phyloP scores from a whole-genome alignment of 2,329 filamentous ascomycete species.

The Fusarium sp. region DNA sequence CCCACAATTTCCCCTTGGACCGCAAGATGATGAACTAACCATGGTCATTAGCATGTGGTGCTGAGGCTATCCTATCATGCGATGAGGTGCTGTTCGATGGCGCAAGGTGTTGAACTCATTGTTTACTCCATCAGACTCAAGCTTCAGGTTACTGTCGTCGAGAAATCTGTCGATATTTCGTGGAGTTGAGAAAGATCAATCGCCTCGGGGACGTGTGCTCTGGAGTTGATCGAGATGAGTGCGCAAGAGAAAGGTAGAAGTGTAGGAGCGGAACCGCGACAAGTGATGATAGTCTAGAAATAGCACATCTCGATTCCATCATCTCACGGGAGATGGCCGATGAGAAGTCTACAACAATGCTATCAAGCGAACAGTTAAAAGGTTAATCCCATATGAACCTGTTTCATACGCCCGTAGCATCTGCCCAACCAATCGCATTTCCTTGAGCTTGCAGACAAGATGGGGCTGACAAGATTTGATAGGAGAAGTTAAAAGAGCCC shows the following conservation, averaged over 20 bases:
- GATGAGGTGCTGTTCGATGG: slow-evolving; percentile 7
- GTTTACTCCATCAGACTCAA: slow-evolving; percentile 51
- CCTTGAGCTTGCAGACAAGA: too few species aligned
- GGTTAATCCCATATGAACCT: background rate
- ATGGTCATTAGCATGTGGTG: slow-evolving; percentile 37
- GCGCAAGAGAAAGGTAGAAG: background rate
- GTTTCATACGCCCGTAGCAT: background rate
- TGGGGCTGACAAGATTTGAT: slow-evolving; percentile 12
- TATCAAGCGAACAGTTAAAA: slow-evolving; percentile 31
- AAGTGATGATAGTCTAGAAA: too few species aligned
- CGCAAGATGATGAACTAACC: slow-evolving; percentile 3
- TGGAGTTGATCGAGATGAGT: slow-evolving; percentile 7
- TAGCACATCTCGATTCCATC: too few species aligned
- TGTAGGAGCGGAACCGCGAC: background rate
- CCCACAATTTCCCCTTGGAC: slow-evolving; percentile 8
- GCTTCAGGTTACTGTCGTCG: slow-evolving; percentile 55
- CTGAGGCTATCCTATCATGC: slow-evolving; percentile 14
- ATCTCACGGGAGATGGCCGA: background rate
- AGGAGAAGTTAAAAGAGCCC: background rate
- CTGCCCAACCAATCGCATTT: slow-evolving; percentile 7
- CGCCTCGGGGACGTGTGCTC: background rate
- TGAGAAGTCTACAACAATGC: slow-evolving; percentile 12
- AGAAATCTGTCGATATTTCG: slow-evolving; percentile 53
- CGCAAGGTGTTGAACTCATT: slow-evolving; percentile 28
- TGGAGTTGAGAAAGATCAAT: slow-evolving; percentile 35